phyloP scores from a whole-genome alignment of 352 stramenopile species.

The Phytophthora brassicae region DNA sequence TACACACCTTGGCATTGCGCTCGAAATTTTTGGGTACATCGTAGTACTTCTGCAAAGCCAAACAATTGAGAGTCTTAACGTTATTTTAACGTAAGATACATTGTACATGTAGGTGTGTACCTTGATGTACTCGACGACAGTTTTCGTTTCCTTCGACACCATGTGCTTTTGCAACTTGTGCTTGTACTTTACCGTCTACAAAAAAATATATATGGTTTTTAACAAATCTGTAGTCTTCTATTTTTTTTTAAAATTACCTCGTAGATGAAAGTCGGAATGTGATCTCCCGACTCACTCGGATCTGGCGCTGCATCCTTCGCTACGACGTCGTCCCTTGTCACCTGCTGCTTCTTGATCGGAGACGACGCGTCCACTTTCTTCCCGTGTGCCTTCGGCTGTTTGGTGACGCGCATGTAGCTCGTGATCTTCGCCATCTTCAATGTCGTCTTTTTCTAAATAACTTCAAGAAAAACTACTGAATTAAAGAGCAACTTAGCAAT shows the following conservation, averaged over 20 bases:
- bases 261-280: conserved; percentile 66
- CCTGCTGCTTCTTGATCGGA: conserved; percentile 14
- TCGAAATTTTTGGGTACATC: conserved; percentile 52
- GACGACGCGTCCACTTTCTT: conserved; percentile 26
- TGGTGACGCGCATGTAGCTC: conserved; percentile 70
- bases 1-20: conserved; percentile 43
- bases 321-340: background rate
- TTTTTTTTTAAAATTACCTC: too few relatives aligned
- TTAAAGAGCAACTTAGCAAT: too few relatives aligned
- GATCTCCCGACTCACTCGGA: conserved; percentile 18
- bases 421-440: conserved; percentile 70
- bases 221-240: too few relatives aligned
- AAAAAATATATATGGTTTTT: too few relatives aligned
- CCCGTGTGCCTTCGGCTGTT: conserved; percentile 43
- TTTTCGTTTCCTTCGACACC: conserved; percentile 37
- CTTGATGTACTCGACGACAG: conserved; percentile 54
- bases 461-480: too few relatives aligned
- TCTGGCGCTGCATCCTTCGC: conserved; percentile 8
- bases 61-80: too few relatives aligned
- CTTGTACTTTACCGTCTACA: conserved; percentile 56
- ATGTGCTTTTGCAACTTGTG: conserved; percentile 37
- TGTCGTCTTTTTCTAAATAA: too few relatives aligned
- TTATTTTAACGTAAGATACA: too few relatives aligned
- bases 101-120: too few relatives aligned
- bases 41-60: conserved; percentile 43